These are phyloP conservation scores for Stentor roeselii DNA, from an alignment of 73 alveolate genomes.

Conservation along the genomic window DNA sequence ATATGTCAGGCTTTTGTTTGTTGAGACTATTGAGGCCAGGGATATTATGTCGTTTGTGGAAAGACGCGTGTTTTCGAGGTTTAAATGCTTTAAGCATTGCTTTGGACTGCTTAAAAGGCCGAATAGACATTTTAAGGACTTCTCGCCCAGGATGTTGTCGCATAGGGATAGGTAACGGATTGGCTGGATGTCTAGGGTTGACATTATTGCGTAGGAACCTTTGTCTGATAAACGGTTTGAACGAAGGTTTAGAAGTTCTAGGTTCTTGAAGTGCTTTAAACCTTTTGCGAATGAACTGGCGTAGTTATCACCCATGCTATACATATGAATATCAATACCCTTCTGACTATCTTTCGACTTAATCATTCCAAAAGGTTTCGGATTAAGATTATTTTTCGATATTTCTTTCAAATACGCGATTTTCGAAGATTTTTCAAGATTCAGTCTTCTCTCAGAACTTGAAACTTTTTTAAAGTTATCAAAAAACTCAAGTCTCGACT, in stretches of 20 bases:
- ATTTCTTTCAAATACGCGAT: not conserved
- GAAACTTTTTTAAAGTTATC: no score
- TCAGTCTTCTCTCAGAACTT: no score
- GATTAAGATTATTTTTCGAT: not conserved
- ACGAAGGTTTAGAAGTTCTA: not conserved
- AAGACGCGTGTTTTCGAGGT: not conserved
- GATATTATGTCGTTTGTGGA: not conserved
- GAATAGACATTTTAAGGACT: not conserved
- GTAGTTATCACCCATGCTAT: slow-evolving; percentile 29
- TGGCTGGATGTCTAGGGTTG: not conserved
- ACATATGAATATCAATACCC: not conserved
- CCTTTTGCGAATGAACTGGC: slow-evolving; percentile 26
- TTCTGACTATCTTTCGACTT: not conserved
- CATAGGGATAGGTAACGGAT: not conserved
- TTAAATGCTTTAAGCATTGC: not conserved
- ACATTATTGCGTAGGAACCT: not conserved
- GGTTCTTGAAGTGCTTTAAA: not conserved
- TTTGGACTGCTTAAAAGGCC: not conserved
- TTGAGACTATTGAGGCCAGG: not conserved
- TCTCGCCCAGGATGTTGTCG: not conserved
- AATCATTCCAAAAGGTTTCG: slow-evolving; percentile 13
- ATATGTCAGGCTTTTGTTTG: not conserved
- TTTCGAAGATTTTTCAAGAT: slow-evolving; percentile 13
- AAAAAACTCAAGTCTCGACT: no score
- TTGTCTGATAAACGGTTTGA: slow-evolving; percentile 6